Conservation (phyloP, 805 yeast genomes). For the Cyberlindnera xishuangbannaensis region DNA sequence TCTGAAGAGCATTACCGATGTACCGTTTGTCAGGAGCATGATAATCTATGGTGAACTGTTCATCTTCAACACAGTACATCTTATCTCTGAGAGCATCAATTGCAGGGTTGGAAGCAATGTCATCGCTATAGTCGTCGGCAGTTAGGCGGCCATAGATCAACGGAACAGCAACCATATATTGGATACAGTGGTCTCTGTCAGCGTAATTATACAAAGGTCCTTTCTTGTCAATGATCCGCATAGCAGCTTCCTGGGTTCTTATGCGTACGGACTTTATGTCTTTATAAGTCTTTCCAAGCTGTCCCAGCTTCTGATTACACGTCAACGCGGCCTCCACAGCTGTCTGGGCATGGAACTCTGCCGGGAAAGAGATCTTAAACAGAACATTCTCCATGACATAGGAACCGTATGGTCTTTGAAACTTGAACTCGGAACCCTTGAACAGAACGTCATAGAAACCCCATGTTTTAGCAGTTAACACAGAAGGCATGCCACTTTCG, state of each 20-base stretch:
- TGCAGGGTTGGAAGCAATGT: constrained; percentile 44
- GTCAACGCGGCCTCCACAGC: constrained; percentile 55
- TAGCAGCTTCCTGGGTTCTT: constrained; percentile 57
- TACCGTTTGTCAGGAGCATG: constrained; percentile 52
- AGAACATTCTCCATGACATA: constrained; percentile 60
- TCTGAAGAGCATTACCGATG: constrained; percentile 48
- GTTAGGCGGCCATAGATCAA: constrained; percentile 49
- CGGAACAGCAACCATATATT: constrained; percentile 57
- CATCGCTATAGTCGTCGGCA: constrained; percentile 52
- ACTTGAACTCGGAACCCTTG: constrained; percentile 44
- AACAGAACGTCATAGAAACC: constrained; percentile 60
- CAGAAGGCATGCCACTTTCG: constrained; percentile 52
- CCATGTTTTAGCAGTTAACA: constrained; percentile 53
- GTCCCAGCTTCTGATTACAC: constrained; percentile 32
- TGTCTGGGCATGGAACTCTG: constrained; percentile 62
- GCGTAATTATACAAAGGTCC: constrained; percentile 61
- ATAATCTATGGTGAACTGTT: constrained; percentile 44
- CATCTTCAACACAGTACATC: constrained; percentile 49
- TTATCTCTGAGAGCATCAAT: constrained; percentile 47
- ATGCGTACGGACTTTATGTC: constrained; percentile 46
- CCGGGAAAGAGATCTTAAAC: constrained; percentile 59
- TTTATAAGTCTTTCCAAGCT: constrained; percentile 36
- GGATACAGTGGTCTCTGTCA: constrained; percentile 61
- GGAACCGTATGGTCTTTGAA: constrained; percentile 49
- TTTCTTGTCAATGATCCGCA: constrained; percentile 52